Conservation (phyloP, 441 rosid genomes). For the Erysimum cheiri region DNA sequence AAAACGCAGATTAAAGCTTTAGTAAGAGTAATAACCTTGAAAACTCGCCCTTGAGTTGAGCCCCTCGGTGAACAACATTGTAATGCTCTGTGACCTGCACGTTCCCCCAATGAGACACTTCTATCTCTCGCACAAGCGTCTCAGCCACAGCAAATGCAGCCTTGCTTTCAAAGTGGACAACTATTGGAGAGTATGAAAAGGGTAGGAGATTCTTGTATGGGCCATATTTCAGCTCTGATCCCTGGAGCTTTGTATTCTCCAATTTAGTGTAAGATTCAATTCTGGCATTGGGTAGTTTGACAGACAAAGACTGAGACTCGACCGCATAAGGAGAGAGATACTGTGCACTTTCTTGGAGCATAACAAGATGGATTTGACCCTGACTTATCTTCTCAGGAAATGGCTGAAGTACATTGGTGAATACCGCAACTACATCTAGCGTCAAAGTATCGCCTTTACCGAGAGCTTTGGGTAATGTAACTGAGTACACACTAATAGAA, state of each 20-base stretch:
- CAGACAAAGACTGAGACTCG: constrained; percentile 70
- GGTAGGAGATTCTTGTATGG: constrained; percentile 78
- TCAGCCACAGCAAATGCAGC: constrained; percentile 81
- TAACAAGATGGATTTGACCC: constrained; percentile 84
- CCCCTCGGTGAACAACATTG: constrained; percentile 74
- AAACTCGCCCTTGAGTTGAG: constrained; percentile 89
- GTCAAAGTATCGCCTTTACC: constrained; percentile 64
- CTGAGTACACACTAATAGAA: constrained; percentile 61
- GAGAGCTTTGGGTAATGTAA: constrained; percentile 65
- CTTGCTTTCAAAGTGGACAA: constrained; percentile 85
- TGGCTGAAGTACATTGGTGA: constrained; percentile 69
- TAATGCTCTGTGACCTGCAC: constrained; percentile 91
- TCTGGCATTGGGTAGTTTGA: constrained; percentile 75
- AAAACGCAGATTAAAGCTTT: neutral
- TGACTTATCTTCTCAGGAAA: constrained; percentile 92
- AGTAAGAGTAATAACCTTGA: constrained; percentile 59
- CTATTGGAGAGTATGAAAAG: constrained; percentile 71
- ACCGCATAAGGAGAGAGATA: constrained; percentile 82
- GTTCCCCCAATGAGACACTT: constrained; percentile 97
- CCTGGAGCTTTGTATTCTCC: constrained; percentile 69
- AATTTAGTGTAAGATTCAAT: constrained; percentile 78
- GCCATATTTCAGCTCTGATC: constrained; percentile 90
- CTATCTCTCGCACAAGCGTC: constrained; percentile 86
- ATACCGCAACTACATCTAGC: constrained; percentile 69
- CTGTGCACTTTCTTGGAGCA: constrained; percentile 77